Evolutionary conservation across 2,329 filamentous ascomycete species (phyloP).

Genomic region (Penicillium sp.): DNA sequence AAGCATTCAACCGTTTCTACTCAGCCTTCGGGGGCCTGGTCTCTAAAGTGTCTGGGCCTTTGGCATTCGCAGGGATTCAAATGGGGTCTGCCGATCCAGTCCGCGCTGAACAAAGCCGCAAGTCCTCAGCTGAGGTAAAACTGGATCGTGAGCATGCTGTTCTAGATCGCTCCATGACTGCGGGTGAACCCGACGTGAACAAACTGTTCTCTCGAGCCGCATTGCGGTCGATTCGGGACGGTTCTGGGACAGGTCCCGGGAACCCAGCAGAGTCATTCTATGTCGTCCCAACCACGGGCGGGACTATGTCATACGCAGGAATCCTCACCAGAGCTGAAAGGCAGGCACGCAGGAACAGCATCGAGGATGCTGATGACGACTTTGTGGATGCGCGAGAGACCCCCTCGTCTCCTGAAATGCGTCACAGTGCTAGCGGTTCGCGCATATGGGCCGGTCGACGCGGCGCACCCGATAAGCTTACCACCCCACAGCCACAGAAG

Average conservation of each 20-base stretch:
- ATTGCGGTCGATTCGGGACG: slow-evolving; percentile 71
- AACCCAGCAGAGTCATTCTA: slow-evolving; percentile 76
- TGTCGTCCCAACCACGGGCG: slow-evolving; percentile 86
- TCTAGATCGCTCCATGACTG: slow-evolving; percentile 37
- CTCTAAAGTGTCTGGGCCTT: slow-evolving; percentile 80
- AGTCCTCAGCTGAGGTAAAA: slow-evolving; percentile 37
- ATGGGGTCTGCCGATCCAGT: slow-evolving; percentile 54
- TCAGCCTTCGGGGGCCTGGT: slow-evolving; percentile 86
- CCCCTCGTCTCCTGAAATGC: slow-evolving; percentile 50
- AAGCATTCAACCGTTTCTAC: slow-evolving; percentile 88
- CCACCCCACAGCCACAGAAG: slow-evolving; percentile 50
- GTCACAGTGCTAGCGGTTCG: slow-evolving; percentile 42
- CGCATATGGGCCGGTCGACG: slow-evolving; percentile 16
- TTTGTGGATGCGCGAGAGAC: slow-evolving; percentile 86
- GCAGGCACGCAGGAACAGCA: slow-evolving; percentile 43
- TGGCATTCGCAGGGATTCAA: slow-evolving; percentile 90
- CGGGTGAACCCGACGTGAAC: slow-evolving; percentile 70
- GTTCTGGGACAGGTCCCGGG: slow-evolving; percentile 55
- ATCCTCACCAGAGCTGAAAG: slow-evolving; percentile 63
- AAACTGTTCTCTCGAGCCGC: slow-evolving; percentile 84
- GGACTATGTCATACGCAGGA: slow-evolving; percentile 88
- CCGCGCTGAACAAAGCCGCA: slow-evolving; percentile 28
- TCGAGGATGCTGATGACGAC: slow-evolving; percentile 73
- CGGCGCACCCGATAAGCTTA: slow-evolving; percentile 29
- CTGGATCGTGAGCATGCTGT: slow-evolving; percentile 41